Base-by-base conservation (phyloP, 257 asterid species). In the Primulina tabacum region DNA sequence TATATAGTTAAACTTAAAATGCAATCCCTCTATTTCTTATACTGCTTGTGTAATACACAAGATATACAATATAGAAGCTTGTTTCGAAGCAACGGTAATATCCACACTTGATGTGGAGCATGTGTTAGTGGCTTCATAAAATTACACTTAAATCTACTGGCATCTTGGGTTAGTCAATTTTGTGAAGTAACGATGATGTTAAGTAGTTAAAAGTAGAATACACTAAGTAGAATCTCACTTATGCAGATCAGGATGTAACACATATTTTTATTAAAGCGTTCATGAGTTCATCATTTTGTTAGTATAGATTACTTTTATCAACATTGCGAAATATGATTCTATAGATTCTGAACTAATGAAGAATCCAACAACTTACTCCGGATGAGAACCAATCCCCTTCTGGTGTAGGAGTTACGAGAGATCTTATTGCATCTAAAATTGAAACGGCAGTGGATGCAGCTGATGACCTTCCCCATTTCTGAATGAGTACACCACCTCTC, bases 391-490 rank as follows among this genome's bases (percentile, higher is more conserved):
- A 94, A 78, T 91, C 97, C 20, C 96, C 99, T 65, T 89, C 84
- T 0, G 96, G 97, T 1, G 99, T 94, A 30, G 97, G 99, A 37
- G 88, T 94, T 33, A 91, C 84, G 1, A 94, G 99, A 67, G 99
- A 89, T 71, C 84, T 89, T 40, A 94, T 94, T 5, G 96, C 96
- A 53, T 94, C 97, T 28, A 81, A 90, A 6, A 94, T 79, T 7
- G 97, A 94, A 61, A 91, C 97, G 66, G 97, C 81, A 60, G 97
- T 91, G n/a, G 99, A 94, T 67, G 97, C 99, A 40, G 99, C 99
- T 0, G 99, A 94, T 33, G 99, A 94, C 80, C 99, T 81, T 77
- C 99, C 99, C 99, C 99, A 94, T 84, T 94, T 94, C 84, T 89
- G 69, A 74, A 94, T 94, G 64, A 94, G 92, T 43, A 56, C 96